A percentile compares a stretch with the other conserved stretches of the same genome.
Conservation (phyloP, 2,329 filamentous ascomycete species). For the Claviceps maximensis region DNA sequence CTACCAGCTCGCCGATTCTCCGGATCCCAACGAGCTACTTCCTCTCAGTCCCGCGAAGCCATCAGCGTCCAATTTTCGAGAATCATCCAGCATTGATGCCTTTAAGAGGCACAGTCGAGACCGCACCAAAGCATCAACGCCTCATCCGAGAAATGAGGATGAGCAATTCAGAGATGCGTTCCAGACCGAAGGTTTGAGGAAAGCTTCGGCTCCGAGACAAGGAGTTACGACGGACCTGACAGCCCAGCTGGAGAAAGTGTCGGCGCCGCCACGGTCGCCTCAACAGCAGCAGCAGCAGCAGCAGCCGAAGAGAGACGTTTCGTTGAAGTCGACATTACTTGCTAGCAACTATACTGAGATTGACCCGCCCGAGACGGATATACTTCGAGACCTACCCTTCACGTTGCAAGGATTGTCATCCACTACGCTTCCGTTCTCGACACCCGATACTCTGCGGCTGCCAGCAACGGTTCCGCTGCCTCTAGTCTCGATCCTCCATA, state of each 20-base stretch:
- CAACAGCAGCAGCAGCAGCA: slow-evolving; percentile 10
- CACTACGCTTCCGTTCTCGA: slow-evolving; percentile 64
- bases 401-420: slow-evolving; percentile 88
- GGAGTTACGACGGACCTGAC: slow-evolving; percentile 15
- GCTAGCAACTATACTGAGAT: slow-evolving; percentile 43
- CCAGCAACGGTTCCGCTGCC: slow-evolving; percentile 71
- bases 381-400: slow-evolving; percentile 75
- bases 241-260: slow-evolving; percentile 12
- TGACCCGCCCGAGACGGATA: slow-evolving; percentile 49
- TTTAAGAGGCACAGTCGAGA: slow-evolving; percentile 25
- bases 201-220: slow-evolving; percentile 27
- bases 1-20: slow-evolving; percentile 64
- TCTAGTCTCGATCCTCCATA: slow-evolving; percentile 75
- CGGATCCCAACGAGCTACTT: slow-evolving; percentile 39
- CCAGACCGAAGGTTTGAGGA: slow-evolving; percentile 37
- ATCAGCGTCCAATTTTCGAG: slow-evolving; percentile 24
- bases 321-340: slow-evolving; percentile 42
- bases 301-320: slow-evolving; percentile 32
- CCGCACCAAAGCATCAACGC: slow-evolving; percentile 22
- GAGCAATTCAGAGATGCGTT: slow-evolving; percentile 40
- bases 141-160: slow-evolving; percentile 29
- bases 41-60: slow-evolving; percentile 31
- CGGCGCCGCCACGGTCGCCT: not conserved
- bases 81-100: slow-evolving; percentile 24
- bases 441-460: slow-evolving; percentile 56